Evolutionary conservation across 139 green algal genomes (phyloP), one percentile per base, ranked within the genome.

Genomic region (Pseudopediastrum boryanum): DNA sequence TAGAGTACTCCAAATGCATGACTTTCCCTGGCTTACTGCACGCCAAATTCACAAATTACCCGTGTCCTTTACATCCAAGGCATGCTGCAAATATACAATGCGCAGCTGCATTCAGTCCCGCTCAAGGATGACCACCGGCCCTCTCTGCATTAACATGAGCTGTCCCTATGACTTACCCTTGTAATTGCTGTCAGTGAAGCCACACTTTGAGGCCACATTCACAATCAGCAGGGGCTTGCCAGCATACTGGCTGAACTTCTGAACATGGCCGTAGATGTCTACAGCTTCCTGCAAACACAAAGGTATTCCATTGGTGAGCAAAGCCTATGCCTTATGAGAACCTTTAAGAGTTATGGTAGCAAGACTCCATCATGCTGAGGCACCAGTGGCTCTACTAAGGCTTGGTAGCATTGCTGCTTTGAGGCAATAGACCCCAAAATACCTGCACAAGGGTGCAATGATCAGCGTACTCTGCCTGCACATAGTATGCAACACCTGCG

Each of bases 121-220:
- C 10, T 10, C 56, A 65, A 12, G 13, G 56, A 39, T 23, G 10
- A 23, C 8, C 56, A 27, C 56, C 31, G 10, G 21, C 35, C 25
- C 56, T 65, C 56, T 10, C 31, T 65, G 13, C 25, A 16, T 16
- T n/a, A 12, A 12, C 46, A 56, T 16, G 16, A 12, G 5, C 19
- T 4, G 10, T 33, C 64, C 21, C 6, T 23, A 23, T 21, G 31
- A 48, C 54, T 70, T 29, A 72, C 81, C 91, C 61, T 88, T 87
- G 80, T 95, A 95, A 75, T 95, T 95, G 38, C 16, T 69, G 8
- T 90, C 78, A 27, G 89, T 95, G 82, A 84, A 94, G 19, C 91
- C 90, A 68, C 91, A 96, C 6, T 88, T 62, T 8, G 75, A 90
- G 33, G 91, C 91, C 31, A 96, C 91, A 58, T 96, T 96, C 2